Evolutionary conservation across 78 protist species (phyloP), one percentile per base, ranked within the genome.

Genomic region (Acrasis kona): DNA sequence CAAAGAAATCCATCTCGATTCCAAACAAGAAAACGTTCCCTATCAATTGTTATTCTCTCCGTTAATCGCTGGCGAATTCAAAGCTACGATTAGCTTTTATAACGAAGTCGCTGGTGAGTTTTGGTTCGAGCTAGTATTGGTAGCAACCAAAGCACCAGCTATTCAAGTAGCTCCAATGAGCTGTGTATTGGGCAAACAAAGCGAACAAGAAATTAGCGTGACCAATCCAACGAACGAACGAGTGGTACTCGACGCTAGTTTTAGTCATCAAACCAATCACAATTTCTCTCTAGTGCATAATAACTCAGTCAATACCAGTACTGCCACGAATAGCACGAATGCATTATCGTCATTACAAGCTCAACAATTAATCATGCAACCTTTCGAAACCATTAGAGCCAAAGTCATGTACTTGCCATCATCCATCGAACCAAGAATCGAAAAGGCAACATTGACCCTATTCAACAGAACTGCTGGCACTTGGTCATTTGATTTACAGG

Each of bases 91-190:
- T 41, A 8, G 82, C n/a, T 85, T 85, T 31, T 2, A 39, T 67
- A 80, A 76, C 79, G 71, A 70, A 30, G 58, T 67, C 12, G 57
- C 77, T 31, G 90, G 86, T 27, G 86, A 86, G 73, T 86, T 75
- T 64, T 81, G 86, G 90, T 86, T 78, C 57, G 32, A 32, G 67
- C 73, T 86, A 10, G 0, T 1, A 38, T 71, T 85, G 37, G 69
- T 0, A 12, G 89, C 74, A 0, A 36, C 31, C 10, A 40, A 10
- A 19, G 72, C 82, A 5, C 72, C 41, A 27, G n/a, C n/a, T n/a
- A n/a, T n/a, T n/a, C n/a, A n/a, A n/a, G n/a, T n/a, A n/a, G n/a
- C n/a, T n/a, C n/a, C n/a, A n/a, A n/a, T n/a, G n/a, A n/a, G n/a
- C n/a, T n/a, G n/a, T n/a, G n/a, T n/a, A n/a, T n/a, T n/a, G n/a